A percentile compares a stretch with the other conserved stretches of the same genome.
phyloP scores from a whole-genome alignment of 352 stramenopile species.

The Pythium brassicae region DNA sequence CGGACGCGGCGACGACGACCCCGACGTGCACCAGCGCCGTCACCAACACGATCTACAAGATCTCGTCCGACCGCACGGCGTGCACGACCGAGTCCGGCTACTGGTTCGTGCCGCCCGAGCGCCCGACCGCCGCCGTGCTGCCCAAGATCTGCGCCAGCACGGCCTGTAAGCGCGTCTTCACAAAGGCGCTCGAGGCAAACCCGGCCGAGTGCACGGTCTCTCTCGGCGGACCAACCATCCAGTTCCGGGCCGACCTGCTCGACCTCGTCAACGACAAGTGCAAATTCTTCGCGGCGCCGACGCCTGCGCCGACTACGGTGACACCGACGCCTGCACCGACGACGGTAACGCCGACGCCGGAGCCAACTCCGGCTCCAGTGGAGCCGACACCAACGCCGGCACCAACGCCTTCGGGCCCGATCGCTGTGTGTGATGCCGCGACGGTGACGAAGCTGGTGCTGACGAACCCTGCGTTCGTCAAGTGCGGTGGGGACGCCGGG shows the following conservation, averaged over 20 bases:
- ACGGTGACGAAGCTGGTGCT: conserved; percentile 5
- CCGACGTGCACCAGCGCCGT: neutral
- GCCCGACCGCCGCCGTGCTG: conserved; percentile 1
- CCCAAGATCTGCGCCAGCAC: conserved; percentile 9
- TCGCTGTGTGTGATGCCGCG: conserved; percentile 1
- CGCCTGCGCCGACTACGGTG: neutral
- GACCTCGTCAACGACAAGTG: conserved; percentile 1
- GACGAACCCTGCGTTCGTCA: conserved; percentile 6
- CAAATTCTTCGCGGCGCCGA: conserved; percentile 3
- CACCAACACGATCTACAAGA: conserved; percentile 2
- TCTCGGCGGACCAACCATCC: neutral
- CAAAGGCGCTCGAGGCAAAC: neutral
- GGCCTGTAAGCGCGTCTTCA: conserved; percentile 1
- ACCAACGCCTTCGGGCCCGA: neutral
- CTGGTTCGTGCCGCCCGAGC: conserved; percentile 1
- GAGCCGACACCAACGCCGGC: too few species aligned
- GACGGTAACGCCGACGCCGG: neutral
- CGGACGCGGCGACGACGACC: neutral
- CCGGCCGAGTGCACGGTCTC: conserved; percentile 1
- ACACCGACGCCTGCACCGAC: conserved; percentile 5
- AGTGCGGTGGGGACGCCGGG: neutral
- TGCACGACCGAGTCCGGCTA: conserved; percentile 8
- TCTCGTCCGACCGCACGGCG: conserved; percentile 7
- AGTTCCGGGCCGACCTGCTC: neutral
- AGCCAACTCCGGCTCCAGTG: neutral